Conservation (phyloP, 306 rosid genomes). For the Oemleria cerasiformis region DNA sequence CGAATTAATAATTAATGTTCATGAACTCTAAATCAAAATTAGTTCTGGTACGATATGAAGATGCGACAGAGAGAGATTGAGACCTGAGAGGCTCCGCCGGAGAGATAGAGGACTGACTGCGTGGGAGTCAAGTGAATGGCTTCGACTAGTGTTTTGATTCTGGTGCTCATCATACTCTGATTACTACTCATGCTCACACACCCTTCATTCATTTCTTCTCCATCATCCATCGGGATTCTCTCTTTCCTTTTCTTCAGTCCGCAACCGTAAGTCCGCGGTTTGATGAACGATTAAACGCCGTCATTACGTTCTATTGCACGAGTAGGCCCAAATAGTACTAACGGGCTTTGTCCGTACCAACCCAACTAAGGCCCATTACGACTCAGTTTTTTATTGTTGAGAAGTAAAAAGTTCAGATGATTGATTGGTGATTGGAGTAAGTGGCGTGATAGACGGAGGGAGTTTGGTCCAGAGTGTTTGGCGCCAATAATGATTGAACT, state of each 20-base stretch:
- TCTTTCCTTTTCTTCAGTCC: background rate
- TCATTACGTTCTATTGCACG: background rate
- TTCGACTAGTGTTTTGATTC: conserved; percentile 46
- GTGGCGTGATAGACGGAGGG: too few species aligned
- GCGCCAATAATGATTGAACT: too few species aligned
- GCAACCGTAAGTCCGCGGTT: background rate
- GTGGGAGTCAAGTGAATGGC: conserved; percentile 66
- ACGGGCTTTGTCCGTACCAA: background rate
- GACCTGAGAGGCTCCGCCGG: conserved; percentile 90
- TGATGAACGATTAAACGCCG: background rate
- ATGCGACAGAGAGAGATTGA: conserved; percentile 14
- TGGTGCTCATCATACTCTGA: background rate
- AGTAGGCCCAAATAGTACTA: background rate
- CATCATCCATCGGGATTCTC: background rate
- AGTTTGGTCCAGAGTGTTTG: too few species aligned
- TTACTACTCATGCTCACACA: background rate
- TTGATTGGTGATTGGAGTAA: too few species aligned
- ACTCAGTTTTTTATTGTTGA: too few species aligned
- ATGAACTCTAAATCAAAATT: background rate
- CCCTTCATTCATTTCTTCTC: conserved; percentile 46
- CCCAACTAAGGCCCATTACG: background rate
- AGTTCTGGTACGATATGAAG: background rate
- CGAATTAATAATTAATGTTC: background rate
- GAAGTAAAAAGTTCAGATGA: too few species aligned
- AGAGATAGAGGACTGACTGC: conserved; percentile 64